phyloP scores from a whole-genome alignment of 2,329 filamentous ascomycete species.

The Esteya vermicola region DNA sequence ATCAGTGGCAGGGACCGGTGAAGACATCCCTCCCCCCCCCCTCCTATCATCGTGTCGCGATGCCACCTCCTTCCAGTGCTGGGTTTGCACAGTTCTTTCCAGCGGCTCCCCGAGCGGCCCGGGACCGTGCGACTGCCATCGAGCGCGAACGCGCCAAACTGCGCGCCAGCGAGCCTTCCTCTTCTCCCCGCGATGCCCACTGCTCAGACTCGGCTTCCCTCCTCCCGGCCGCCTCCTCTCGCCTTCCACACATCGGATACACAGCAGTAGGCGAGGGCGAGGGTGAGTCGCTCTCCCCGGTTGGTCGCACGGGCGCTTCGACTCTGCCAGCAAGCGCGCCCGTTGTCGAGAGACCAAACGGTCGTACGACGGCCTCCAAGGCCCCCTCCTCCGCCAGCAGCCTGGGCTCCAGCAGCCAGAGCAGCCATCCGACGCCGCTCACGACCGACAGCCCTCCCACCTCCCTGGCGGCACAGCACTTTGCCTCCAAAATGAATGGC shows the following conservation, averaged over 20 bases:
- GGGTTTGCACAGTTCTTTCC: conserved; percentile 82
- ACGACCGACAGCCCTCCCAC: conserved; percentile 38
- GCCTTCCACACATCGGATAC: too few species aligned
- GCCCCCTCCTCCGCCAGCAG: conserved; percentile 17
- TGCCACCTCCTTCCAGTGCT: conserved; percentile 65
- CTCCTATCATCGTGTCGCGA: conserved; percentile 32
- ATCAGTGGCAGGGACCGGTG: conserved; percentile 37
- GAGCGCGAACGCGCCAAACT: conserved; percentile 47
- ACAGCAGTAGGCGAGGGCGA: too few species aligned
- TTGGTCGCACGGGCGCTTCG: too few species aligned
- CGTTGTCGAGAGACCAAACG: neutral
- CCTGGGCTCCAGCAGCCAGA: conserved; percentile 26
- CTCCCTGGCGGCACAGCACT: conserved; percentile 8
- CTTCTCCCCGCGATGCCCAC: too few species aligned
- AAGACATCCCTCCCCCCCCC: conserved; percentile 13
- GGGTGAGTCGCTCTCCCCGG: too few species aligned
- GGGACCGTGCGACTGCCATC: conserved; percentile 34
- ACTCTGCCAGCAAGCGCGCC: too few species aligned
- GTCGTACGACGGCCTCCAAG: neutral
- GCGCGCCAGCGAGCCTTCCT: conserved; percentile 23
- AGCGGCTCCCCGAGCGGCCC: conserved; percentile 54
- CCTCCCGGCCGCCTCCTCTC: too few species aligned
- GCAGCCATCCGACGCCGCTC: conserved; percentile 34
- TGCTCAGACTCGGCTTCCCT: too few species aligned
- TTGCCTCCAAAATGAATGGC: neutral